A percentile compares a stretch with the other conserved stretches of the same genome.
phyloP scores from a whole-genome alignment of 225 moss, liverwort and hornwort species.

The Sphagnum contortum region DNA sequence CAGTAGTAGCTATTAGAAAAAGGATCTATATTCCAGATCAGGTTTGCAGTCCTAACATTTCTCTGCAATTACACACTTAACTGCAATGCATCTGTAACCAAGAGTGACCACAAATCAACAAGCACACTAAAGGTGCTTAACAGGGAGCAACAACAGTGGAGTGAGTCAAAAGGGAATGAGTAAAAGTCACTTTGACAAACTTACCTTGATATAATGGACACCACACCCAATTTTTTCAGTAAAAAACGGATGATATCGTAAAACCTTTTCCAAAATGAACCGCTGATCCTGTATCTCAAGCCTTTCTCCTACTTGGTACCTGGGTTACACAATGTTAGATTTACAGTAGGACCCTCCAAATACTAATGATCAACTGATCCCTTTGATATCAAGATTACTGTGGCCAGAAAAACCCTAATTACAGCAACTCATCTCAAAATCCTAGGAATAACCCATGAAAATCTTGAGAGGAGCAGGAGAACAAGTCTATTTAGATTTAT shows the following conservation, averaged over 20 bases:
- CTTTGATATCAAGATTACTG: not conserved
- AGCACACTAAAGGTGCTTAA: not conserved
- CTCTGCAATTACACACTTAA: not conserved
- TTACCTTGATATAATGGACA: constrained; percentile 60
- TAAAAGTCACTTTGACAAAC: not conserved
- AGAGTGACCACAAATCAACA: not conserved
- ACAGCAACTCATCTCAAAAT: not conserved
- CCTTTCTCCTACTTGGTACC: constrained; percentile 45
- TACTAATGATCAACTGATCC: not conserved
- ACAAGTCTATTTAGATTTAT: too few species aligned
- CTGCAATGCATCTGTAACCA: not conserved
- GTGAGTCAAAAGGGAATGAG: too few species aligned
- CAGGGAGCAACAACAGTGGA: too few species aligned
- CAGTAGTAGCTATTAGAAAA: too few species aligned
- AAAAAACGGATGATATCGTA: constrained; percentile 48
- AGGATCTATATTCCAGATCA: too few species aligned
- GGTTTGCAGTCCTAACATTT: too few species aligned
- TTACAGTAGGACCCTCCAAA: not conserved
- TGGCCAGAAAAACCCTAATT: not conserved
- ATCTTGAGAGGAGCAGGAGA: too few species aligned
- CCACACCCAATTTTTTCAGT: constrained; percentile 65
- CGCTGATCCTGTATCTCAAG: constrained; percentile 23
- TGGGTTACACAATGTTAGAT: constrained; percentile 10
- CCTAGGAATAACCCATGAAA: not conserved
- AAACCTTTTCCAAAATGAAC: constrained; percentile 41